Percentiles rank a stretch among this genome's conserved stretches.
These are phyloP conservation scores for Akanthomyces uredinophilus DNA, from an alignment of 2,329 filamentous ascomycete species.

Conservation along the genomic window DNA sequence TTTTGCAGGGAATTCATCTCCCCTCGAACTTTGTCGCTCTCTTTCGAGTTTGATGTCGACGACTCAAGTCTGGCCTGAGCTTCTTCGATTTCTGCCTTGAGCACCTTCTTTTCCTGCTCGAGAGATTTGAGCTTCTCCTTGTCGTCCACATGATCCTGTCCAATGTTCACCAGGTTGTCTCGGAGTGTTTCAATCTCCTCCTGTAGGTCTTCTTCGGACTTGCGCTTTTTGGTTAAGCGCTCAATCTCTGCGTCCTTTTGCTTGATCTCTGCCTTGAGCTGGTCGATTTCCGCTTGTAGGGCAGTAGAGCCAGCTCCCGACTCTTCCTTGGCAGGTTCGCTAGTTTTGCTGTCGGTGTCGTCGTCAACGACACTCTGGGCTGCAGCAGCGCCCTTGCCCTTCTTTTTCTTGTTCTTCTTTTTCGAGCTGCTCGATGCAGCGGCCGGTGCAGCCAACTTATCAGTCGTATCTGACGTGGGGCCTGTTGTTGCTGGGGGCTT, in stretches of 20 bases:
- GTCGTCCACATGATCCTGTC: slow-evolving; percentile 77
- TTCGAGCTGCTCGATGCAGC: slow-evolving; percentile 27
- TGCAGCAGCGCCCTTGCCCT: slow-evolving; percentile 66
- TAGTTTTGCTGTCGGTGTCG: slow-evolving; percentile 33
- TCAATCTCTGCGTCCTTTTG: slow-evolving; percentile 70
- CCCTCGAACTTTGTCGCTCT: slow-evolving; percentile 50
- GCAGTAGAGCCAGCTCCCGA: slow-evolving; percentile 31
- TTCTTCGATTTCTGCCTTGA: slow-evolving; percentile 58
- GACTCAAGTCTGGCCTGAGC: slow-evolving; percentile 65
- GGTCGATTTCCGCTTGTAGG: slow-evolving; percentile 44
- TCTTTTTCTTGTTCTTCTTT: slow-evolving; percentile 71
- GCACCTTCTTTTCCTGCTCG: slow-evolving; percentile 59
- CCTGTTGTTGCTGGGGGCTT: slow-evolving; percentile 21
- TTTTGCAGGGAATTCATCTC: slow-evolving; percentile 53
- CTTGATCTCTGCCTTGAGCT: slow-evolving; percentile 48
- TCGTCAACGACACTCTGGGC: slow-evolving; percentile 21
- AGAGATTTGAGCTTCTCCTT: slow-evolving; percentile 73
- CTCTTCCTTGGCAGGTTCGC: slow-evolving; percentile 33
- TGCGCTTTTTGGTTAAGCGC: slow-evolving; percentile 61
- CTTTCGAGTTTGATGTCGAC: slow-evolving; percentile 30
- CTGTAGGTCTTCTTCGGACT: slow-evolving; percentile 70
- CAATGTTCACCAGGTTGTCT: slow-evolving; percentile 73
- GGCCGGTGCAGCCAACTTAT: slow-evolving; percentile 18
- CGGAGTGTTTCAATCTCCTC: slow-evolving; percentile 83
- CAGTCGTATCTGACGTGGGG: slow-evolving; percentile 11